Percentiles rank a stretch among this genome's conserved stretches.
Conservation (phyloP, 2,329 filamentous ascomycete species). For the Endocalyx cinctus region DNA sequence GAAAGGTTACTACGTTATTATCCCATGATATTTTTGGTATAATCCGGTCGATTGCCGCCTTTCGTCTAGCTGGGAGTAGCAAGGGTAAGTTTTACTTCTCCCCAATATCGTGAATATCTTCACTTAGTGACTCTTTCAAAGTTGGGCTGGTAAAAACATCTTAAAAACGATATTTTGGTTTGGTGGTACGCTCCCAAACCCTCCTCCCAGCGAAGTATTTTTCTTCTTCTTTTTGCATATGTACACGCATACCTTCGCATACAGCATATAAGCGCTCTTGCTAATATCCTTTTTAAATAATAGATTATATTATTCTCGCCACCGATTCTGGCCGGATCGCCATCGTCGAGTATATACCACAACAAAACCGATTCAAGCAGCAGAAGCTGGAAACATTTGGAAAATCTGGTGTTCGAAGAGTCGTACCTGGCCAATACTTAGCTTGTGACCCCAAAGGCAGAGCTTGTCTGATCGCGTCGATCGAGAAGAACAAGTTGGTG, state of each 20-base stretch:
- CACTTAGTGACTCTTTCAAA: constrained; percentile 73
- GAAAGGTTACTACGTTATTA: constrained; percentile 79
- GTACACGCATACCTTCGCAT: no score
- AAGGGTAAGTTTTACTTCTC: constrained; percentile 72
- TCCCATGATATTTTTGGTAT: constrained; percentile 97
- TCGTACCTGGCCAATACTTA: constrained; percentile 93
- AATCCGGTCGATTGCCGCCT: constrained; percentile 81
- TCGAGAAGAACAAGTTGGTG: constrained; percentile 99
- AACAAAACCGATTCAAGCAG: constrained; percentile 81
- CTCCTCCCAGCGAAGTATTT: no score
- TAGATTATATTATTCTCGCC: constrained; percentile 93
- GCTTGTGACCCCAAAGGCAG: constrained; percentile 93
- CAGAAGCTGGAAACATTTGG: constrained; percentile 97
- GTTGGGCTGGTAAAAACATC: constrained; percentile 47
- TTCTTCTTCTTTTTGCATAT: no score
- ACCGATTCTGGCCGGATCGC: constrained; percentile 95
- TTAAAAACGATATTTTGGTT: constrained; percentile 18
- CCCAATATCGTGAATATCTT: constrained; percentile 41
- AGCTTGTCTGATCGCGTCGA: constrained; percentile 87
- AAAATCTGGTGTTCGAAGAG: constrained; percentile 89
- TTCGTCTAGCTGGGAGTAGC: constrained; percentile 85
- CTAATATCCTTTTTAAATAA: constrained; percentile 17
- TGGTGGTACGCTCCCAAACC: constrained; percentile 17
- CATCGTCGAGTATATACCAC: constrained; percentile 84
- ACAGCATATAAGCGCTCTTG: constrained; percentile 1